Evolutionary conservation across 2,329 filamentous ascomycete species (phyloP).

Genomic region (Purpureocillium takamizusanense): DNA sequence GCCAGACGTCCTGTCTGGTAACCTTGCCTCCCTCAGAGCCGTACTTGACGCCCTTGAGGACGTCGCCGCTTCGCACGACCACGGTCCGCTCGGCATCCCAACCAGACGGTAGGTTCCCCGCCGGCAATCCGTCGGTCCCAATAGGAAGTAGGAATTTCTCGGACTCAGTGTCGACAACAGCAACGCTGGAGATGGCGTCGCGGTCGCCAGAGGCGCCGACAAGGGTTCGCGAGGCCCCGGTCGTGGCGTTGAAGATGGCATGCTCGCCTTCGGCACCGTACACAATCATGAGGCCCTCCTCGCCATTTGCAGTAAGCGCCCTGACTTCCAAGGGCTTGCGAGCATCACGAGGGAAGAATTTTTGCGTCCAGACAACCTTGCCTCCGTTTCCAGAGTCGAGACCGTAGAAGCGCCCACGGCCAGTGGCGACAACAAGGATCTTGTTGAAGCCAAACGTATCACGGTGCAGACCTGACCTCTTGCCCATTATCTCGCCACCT

Average conservation of each 20-base stretch:
- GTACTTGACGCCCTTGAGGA: constrained; percentile 48
- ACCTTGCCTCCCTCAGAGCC: constrained; percentile 29
- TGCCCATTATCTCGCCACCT: constrained; percentile 40
- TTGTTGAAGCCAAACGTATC: constrained; percentile 88
- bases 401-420: constrained; percentile 69
- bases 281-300: constrained; percentile 45
- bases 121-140: constrained; percentile 34
- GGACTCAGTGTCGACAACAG: constrained; percentile 40
- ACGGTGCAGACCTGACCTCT: constrained; percentile 40
- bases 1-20: constrained; percentile 54
- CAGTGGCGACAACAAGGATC: constrained; percentile 70
- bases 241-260: constrained; percentile 43
- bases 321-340: constrained; percentile 57
- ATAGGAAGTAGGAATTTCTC: constrained; percentile 48
- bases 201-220: constrained; percentile 5
- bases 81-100: constrained; percentile 43
- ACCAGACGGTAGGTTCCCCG: constrained; percentile 34
- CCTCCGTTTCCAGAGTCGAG: constrained; percentile 71
- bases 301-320: constrained; percentile 55
- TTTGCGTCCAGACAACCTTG: constrained; percentile 64
- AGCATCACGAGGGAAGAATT: constrained; percentile 47
- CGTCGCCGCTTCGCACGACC: constrained; percentile 40
- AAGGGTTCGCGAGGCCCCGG: constrained; percentile 41
- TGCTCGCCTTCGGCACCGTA: constrained; percentile 54
- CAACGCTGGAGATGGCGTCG: constrained; percentile 28